Percentiles rank a stretch among this genome's conserved stretches.
Conservation (phyloP, 805 yeast genomes). For the Starmerella floricola region DNA sequence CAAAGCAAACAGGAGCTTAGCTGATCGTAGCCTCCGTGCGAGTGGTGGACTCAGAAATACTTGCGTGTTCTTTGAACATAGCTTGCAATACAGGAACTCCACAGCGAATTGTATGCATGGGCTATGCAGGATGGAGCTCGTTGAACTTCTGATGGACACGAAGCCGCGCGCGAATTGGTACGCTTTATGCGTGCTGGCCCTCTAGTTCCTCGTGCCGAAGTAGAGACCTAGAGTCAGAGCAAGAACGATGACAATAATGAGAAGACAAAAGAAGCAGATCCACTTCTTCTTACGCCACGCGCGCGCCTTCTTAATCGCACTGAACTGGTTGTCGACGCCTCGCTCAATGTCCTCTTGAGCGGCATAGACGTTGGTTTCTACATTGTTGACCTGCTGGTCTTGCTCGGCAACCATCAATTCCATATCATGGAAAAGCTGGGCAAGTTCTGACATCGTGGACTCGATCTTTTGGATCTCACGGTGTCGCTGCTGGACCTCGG, state of each 20-base stretch:
- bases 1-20: no score
- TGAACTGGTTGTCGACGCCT: conserved; percentile 86
- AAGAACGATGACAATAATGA: conserved; percentile 24
- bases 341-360: conserved; percentile 88
- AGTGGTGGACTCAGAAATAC: no score
- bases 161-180: no score
- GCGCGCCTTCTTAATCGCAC: conserved; percentile 78
- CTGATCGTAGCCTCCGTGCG: no score
- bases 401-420: conserved; percentile 93
- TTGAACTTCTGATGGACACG: conserved; percentile 30
- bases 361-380: conserved; percentile 62
- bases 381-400: conserved; percentile 71
- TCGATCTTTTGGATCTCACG: conserved; percentile 89
- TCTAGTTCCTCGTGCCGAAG: conserved; percentile 17
- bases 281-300: conserved; percentile 82
- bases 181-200: no score
- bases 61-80: no score
- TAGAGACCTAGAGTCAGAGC: conserved; percentile 22
- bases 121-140: no score
- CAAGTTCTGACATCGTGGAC: conserved; percentile 87
- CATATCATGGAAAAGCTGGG: conserved; percentile 90
- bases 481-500: conserved; percentile 93
- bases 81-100: no score
- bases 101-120: no score
- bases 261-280: conserved; percentile 44